Evolutionary conservation across 352 stramenopile genomes (phyloP).

Genomic region (Pythium biforme): DNA sequence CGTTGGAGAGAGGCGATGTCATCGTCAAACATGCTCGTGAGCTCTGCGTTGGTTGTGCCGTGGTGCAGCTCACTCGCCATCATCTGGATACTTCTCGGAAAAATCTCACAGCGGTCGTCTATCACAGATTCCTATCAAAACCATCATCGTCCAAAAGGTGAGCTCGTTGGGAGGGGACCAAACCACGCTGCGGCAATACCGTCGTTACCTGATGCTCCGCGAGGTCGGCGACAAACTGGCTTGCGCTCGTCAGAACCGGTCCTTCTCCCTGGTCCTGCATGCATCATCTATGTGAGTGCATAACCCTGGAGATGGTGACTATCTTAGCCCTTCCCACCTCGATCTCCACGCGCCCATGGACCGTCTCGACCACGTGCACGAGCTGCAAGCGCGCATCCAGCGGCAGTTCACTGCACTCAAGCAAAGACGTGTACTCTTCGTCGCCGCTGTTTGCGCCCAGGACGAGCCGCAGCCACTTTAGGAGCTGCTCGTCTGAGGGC

Average conservation of each 20-base stretch:
- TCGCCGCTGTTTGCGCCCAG: slow-evolving; percentile 31
- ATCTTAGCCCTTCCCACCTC: slow-evolving; percentile 26
- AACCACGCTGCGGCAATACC: no score
- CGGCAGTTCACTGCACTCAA: slow-evolving; percentile 10
- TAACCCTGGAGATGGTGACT: neutral
- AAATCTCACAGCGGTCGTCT: slow-evolving; percentile 37
- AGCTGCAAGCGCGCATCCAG: slow-evolving; percentile 4
- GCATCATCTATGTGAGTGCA: neutral
- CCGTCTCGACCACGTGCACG: slow-evolving; percentile 31
- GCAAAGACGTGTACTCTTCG: slow-evolving; percentile 29
- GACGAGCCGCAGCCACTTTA: slow-evolving; percentile 35
- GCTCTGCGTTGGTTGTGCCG: neutral
- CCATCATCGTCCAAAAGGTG: neutral
- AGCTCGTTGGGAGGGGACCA: no score
- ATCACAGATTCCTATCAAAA: slow-evolving; percentile 28
- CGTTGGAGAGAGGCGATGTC: slow-evolving; percentile 22
- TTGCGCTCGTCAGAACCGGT: slow-evolving; percentile 4
- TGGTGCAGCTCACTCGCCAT: slow-evolving; percentile 28
- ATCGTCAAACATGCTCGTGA: slow-evolving; percentile 19
- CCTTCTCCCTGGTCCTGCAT: slow-evolving; percentile 15
- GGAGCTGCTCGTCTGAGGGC: slow-evolving; percentile 31
- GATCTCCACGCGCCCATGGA: slow-evolving; percentile 50
- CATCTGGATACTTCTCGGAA: slow-evolving; percentile 40
- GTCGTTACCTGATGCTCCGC: slow-evolving; percentile 16
- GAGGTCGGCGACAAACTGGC: slow-evolving; percentile 16